Percentiles rank a stretch among this genome's conserved stretches.
phyloP scores from a whole-genome alignment of 2,329 filamentous ascomycete species.

The Trichoderma asperellum region DNA sequence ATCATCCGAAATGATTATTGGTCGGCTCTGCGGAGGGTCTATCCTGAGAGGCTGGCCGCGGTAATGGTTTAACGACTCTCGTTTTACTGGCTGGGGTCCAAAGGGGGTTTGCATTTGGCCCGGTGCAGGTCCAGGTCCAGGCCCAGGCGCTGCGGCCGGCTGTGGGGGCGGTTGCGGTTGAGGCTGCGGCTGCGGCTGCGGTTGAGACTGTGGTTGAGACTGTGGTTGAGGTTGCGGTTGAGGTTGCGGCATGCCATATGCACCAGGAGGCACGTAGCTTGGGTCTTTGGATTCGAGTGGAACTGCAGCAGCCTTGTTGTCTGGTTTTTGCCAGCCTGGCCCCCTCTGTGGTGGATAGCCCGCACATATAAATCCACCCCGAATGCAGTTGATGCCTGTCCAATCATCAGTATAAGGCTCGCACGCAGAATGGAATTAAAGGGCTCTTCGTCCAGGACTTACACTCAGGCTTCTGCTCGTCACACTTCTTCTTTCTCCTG shows the following conservation, averaged over 20 bases:
- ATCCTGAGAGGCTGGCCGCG: constrained; percentile 65
- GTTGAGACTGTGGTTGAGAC: background rate
- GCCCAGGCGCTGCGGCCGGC: constrained; percentile 5
- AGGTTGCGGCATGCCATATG: constrained; percentile 62
- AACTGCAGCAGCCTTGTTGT: constrained; percentile 68
- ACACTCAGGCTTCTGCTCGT: constrained; percentile 93
- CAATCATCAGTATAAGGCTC: constrained; percentile 26
- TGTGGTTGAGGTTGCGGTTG: constrained; percentile 20
- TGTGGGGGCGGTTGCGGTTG: constrained; percentile 23
- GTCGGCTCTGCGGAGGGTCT: constrained; percentile 63
- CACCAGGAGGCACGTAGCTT: constrained; percentile 62
- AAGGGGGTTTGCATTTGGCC: constrained; percentile 31
- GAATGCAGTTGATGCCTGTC: constrained; percentile 82
- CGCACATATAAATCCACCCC: constrained; percentile 87
- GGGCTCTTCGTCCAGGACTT: constrained; percentile 45
- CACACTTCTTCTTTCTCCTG: constrained; percentile 95
- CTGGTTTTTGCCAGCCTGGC: constrained; percentile 73
- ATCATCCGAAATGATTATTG: constrained; percentile 57
- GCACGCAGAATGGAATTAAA: background rate
- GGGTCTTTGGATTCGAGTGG: constrained; percentile 84
- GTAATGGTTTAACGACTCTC: constrained; percentile 62
- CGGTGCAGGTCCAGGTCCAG: background rate
- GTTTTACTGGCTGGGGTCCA: constrained; percentile 50
- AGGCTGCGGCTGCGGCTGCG: constrained; percentile 31
- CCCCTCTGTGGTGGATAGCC: constrained; percentile 85